Conservation (phyloP, 306 rosid species). For the Cicer bijugum region DNA sequence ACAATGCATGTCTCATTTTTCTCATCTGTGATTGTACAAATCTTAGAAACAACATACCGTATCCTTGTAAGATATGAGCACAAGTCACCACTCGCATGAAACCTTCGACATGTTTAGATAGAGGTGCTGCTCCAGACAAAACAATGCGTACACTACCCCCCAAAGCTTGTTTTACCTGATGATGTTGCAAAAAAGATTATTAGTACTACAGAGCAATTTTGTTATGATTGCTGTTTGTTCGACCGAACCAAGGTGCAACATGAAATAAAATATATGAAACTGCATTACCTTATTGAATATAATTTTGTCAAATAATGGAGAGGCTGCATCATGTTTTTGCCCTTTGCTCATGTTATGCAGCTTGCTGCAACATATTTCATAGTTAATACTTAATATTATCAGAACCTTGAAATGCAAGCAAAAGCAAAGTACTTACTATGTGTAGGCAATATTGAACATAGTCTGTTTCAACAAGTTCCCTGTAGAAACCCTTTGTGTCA, state of each 20-base stretch:
- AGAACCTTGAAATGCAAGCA: slow-evolving; percentile 23
- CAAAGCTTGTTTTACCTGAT: slow-evolving; percentile 78
- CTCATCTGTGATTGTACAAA: not conserved
- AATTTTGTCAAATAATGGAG: slow-evolving; percentile 76
- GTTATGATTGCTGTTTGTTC: slow-evolving; percentile 34
- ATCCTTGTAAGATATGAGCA: slow-evolving; percentile 88
- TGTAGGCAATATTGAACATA: slow-evolving; percentile 76
- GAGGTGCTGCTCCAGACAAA: slow-evolving; percentile 95
- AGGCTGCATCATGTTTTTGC: slow-evolving; percentile 53
- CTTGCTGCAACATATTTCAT: slow-evolving; percentile 63
- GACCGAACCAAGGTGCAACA: not conserved
- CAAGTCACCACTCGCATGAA: slow-evolving; percentile 85
- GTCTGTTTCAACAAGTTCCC: slow-evolving; percentile 72
- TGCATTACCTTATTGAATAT: slow-evolving; percentile 78
- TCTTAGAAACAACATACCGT: slow-evolving; percentile 59
- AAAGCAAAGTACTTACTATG: slow-evolving; percentile 61
- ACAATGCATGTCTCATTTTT: no score
- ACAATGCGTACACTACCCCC: slow-evolving; percentile 83
- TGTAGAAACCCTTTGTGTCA: slow-evolving; percentile 67
- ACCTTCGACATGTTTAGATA: slow-evolving; percentile 73
- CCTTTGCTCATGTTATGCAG: slow-evolving; percentile 65
- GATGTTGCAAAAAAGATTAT: slow-evolving; percentile 39
- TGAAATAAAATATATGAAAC: slow-evolving; percentile 12
- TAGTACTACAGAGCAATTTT: slow-evolving; percentile 8
- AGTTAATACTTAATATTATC: not conserved